Evolutionary conservation across 352 stramenopile genomes (phyloP).

Genomic region (Phytopythium ostracodes): DNA sequence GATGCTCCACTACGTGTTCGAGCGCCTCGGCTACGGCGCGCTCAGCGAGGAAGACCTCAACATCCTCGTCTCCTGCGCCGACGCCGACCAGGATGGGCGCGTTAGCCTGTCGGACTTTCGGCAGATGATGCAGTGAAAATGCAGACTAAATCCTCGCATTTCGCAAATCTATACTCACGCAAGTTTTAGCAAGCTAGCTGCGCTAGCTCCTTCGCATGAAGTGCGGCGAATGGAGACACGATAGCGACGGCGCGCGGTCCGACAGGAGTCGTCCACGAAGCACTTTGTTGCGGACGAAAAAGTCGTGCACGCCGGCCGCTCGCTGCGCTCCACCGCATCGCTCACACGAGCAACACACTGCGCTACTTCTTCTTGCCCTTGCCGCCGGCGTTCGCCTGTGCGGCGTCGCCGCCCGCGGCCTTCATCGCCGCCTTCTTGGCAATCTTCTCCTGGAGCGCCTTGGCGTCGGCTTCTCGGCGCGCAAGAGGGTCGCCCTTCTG

Average conservation of each 20-base stretch:
- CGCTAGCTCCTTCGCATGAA: neutral
- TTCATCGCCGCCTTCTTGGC: constrained; percentile 68
- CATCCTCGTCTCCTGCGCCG: constrained; percentile 82
- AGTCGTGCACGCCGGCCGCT: neutral
- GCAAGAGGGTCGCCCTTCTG: constrained; percentile 52
- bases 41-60: constrained; percentile 82
- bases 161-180: neutral
- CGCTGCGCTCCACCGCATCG: neutral
- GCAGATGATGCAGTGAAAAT: constrained; percentile 45
- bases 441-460: constrained; percentile 83
- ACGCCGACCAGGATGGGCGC: constrained; percentile 76
- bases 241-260: neutral
- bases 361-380: constrained; percentile 42
- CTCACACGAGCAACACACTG: neutral
- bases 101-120: constrained; percentile 84
- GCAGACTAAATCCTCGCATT: neutral
- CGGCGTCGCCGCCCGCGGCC: constrained; percentile 31
- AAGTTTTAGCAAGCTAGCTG: neutral
- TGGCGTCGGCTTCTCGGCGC: constrained; percentile 63
- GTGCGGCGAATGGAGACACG: neutral
- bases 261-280: neutral
- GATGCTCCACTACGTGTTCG: constrained; percentile 85
- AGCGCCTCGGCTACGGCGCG: constrained; percentile 70
- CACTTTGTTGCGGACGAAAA: constrained; percentile 1
- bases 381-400: constrained; percentile 11